Percentiles rank a stretch among this genome's conserved stretches.
Conservation (phyloP, 225 moss, liverwort and hornwort species). For the Bryoerythrophyllum caledonicum region DNA sequence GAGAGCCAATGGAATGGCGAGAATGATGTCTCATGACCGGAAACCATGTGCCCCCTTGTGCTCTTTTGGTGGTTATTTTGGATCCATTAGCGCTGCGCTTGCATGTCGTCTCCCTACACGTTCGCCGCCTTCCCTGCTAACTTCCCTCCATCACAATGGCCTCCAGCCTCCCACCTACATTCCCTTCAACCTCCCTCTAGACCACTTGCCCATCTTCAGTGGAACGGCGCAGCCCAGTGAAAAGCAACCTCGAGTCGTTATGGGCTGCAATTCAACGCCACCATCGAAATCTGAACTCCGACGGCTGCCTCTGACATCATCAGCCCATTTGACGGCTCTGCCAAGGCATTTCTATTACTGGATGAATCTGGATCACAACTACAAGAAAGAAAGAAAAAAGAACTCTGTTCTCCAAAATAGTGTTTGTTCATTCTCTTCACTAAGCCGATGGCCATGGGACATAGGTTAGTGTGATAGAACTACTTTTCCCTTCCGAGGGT, state of each 20-base stretch:
- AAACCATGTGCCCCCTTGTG: slow-evolving; percentile 34
- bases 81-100: too few species aligned
- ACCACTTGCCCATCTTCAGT: not conserved
- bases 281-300: not conserved
- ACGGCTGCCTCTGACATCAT: slow-evolving; percentile 12
- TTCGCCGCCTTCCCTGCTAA: not conserved
- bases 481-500: too few species aligned
- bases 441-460: too few species aligned
- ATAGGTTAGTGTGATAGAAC: too few species aligned
- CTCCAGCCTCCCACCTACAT: not conserved
- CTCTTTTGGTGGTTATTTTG: slow-evolving; percentile 23
- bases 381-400: too few species aligned
- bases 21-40: slow-evolving; percentile 48
- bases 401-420: too few species aligned
- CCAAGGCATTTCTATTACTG: not conserved
- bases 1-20: slow-evolving; percentile 29
- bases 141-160: not conserved
- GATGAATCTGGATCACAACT: not conserved
- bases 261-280: not conserved
- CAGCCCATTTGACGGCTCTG: slow-evolving; percentile 6
- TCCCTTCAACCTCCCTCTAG: not conserved
- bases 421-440: too few species aligned
- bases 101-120: not conserved
- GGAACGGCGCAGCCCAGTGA: not conserved
- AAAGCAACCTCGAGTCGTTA: not conserved